Conservation (phyloP, 2,329 filamentous ascomycete species). For the Zymoseptoria pseudotritici region DNA sequence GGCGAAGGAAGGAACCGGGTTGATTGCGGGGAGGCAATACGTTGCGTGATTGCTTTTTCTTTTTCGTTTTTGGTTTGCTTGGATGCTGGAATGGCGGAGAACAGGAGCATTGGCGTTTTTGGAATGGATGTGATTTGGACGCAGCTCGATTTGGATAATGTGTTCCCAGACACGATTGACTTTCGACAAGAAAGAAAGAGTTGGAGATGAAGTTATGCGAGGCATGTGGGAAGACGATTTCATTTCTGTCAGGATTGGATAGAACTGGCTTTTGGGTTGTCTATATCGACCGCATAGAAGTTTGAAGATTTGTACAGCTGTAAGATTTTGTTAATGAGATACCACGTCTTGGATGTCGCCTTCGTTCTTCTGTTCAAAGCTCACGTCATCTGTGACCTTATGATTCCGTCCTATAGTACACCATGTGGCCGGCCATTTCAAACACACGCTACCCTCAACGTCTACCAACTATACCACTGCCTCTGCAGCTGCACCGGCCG, state of each 20-base stretch:
- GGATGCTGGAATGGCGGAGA: neutral
- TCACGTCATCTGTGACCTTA: neutral
- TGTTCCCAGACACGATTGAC: neutral
- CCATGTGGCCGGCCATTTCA: neutral
- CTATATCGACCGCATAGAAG: neutral
- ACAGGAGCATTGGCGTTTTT: neutral
- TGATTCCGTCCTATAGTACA: neutral
- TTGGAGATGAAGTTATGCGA: neutral
- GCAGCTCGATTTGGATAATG: neutral
- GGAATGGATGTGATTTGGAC: neutral
- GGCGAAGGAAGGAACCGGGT: no score
- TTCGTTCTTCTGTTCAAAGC: neutral
- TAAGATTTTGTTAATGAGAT: neutral
- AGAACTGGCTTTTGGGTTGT: neutral
- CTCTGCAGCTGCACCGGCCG: slow-evolving; percentile 72
- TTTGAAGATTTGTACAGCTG: neutral
- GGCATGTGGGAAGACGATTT: neutral
- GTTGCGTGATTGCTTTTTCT: neutral
- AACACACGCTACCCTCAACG: neutral
- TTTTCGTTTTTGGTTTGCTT: neutral
- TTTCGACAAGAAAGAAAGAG: neutral
- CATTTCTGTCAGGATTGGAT: neutral
- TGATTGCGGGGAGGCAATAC: neutral
- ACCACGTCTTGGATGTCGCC: neutral
- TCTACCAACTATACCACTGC: slow-evolving; percentile 86